Percentiles rank a stretch among this genome's conserved stretches.
These are phyloP conservation scores for Clavariopsis aquatica DNA, from an alignment of 495 filamentous ascomycete species.

Conservation along the genomic window DNA sequence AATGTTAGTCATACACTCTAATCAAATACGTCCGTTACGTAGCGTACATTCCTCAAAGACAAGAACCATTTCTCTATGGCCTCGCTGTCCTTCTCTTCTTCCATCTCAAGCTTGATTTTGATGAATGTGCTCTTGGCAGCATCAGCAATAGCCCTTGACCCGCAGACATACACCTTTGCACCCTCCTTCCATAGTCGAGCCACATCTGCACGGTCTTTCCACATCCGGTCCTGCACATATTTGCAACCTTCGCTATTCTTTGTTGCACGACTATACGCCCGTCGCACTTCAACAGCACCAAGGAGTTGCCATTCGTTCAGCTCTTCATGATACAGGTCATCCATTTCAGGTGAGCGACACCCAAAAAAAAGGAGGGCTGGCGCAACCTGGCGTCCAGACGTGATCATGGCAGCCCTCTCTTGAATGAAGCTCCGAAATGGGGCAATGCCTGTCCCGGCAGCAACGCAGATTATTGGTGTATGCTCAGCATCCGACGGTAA, in stretches of 20 bases:
- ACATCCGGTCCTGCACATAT: slow-evolving; percentile 68
- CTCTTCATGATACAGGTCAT: slow-evolving; percentile 64
- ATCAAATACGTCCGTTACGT: neutral
- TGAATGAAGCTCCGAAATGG: slow-evolving; percentile 73
- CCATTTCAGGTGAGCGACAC: slow-evolving; percentile 58
- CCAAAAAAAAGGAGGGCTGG: slow-evolving; percentile 66
- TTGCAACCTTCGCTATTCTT: slow-evolving; percentile 48
- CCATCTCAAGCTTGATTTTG: slow-evolving; percentile 41
- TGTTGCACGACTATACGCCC: slow-evolving; percentile 53
- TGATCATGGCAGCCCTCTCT: slow-evolving; percentile 59
- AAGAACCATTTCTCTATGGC: neutral
- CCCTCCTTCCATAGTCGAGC: slow-evolving; percentile 57
- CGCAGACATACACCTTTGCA: slow-evolving; percentile 65
- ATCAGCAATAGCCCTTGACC: slow-evolving; percentile 60
- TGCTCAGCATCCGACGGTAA: slow-evolving; percentile 57
- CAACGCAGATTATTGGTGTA: slow-evolving; percentile 67
- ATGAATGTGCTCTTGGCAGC: slow-evolving; percentile 57
- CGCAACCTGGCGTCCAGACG: slow-evolving; percentile 56
- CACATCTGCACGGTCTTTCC: slow-evolving; percentile 54
- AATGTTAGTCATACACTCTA: neutral
- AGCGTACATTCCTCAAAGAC: neutral
- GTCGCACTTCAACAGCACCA: slow-evolving; percentile 60
- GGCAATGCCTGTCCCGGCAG: slow-evolving; percentile 59
- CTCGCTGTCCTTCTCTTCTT: slow-evolving; percentile 1
- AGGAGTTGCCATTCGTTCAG: slow-evolving; percentile 57